Percentiles rank a stretch among this genome's conserved stretches.
phyloP scores from a whole-genome alignment of 345 rosid genomes.

The Eucalyptus viminalis region DNA sequence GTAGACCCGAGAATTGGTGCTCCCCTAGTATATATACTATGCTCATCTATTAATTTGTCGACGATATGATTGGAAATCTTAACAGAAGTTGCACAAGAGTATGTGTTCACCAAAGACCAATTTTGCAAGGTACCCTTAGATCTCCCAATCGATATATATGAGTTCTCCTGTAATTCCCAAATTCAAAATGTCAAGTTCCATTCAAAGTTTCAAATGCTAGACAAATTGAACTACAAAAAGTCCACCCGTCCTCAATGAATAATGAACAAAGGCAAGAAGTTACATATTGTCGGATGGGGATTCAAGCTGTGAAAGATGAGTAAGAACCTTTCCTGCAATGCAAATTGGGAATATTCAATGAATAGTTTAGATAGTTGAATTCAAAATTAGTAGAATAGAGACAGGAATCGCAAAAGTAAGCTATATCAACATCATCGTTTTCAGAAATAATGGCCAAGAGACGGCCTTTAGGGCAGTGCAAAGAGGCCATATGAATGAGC shows the following conservation, averaged over 20 bases:
- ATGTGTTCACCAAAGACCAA: background rate
- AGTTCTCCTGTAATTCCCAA: background rate
- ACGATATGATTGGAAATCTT: background rate
- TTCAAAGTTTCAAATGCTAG: background rate
- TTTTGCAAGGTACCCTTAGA: background rate
- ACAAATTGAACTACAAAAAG: background rate
- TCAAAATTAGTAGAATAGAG: background rate
- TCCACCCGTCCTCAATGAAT: background rate
- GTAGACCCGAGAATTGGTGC: accelerated
- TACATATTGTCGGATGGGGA: background rate
- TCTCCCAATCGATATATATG: background rate
- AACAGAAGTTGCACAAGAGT: background rate
- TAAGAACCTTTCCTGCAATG: background rate
- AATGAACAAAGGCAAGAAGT: background rate
- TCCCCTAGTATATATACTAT: background rate
- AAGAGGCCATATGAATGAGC: background rate
- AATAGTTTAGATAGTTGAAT: background rate
- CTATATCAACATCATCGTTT: background rate
- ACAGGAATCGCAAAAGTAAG: background rate
- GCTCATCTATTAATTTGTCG: background rate
- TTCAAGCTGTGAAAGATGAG: background rate
- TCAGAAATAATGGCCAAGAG: background rate
- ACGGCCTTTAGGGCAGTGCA: background rate
- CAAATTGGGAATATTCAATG: background rate
- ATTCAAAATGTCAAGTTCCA: background rate